Conservation (phyloP, 257 asterid genomes). For the Lavandula angustifolia region DNA sequence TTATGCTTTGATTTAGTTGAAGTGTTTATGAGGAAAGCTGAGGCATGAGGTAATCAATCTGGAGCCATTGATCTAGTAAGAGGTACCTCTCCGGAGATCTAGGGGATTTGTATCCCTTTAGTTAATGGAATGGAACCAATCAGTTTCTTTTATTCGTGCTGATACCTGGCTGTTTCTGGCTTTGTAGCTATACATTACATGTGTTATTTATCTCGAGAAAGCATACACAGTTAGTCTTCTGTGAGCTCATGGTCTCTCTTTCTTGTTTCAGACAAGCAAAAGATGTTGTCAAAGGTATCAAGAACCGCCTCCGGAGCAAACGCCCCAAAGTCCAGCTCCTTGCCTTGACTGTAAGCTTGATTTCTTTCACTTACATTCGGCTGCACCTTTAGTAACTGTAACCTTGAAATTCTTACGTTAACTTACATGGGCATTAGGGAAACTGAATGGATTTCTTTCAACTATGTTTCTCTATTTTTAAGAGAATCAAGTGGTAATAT, state of each 20-base stretch:
- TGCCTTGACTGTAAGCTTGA: conserved; percentile 75
- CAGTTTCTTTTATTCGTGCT: conserved; percentile 1
- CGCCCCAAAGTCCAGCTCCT: conserved; percentile 97
- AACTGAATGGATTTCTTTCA: neutral
- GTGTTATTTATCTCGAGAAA: conserved; percentile 7
- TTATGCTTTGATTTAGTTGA: neutral
- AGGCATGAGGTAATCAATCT: neutral
- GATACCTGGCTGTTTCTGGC: conserved; percentile 10
- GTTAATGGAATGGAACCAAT: neutral
- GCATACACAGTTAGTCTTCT: neutral
- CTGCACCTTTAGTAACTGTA: neutral
- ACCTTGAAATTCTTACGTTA: neutral
- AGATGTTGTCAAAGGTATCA: conserved; percentile 85
- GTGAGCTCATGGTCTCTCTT: conserved; percentile 29
- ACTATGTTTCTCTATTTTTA: neutral
- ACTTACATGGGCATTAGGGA: neutral
- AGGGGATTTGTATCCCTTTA: neutral
- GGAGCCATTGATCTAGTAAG: neutral
- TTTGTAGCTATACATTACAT: conserved; percentile 8
- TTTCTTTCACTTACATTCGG: neutral
- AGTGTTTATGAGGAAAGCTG: conserved; percentile 4
- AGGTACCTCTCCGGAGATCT: too few relatives aligned
- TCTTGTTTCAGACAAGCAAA: conserved; percentile 79
- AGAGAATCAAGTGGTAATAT: neutral
- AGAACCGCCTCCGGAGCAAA: conserved; percentile 86